phyloP scores from a whole-genome alignment of 2,329 filamentous ascomycete species.

The Pyricularia grisea region DNA sequence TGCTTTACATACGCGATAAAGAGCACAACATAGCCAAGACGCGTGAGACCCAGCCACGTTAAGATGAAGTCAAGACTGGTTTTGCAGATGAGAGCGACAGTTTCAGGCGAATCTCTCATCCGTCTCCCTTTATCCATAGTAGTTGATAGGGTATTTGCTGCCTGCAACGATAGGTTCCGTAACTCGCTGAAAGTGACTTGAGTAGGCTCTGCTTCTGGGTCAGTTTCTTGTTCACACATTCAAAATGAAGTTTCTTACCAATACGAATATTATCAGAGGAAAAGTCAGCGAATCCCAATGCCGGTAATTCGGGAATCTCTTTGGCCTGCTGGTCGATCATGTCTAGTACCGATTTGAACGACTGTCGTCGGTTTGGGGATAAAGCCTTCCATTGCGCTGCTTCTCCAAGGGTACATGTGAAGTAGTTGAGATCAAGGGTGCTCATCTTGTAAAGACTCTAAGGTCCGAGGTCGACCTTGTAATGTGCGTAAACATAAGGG shows the following conservation, averaged over 20 bases:
- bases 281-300: not conserved
- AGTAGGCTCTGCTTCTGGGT: not conserved
- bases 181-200: not conserved
- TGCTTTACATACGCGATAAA: slow-evolving; percentile 39
- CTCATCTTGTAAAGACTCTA: not conserved
- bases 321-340: not conserved
- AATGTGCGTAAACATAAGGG: too few species aligned
- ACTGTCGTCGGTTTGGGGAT: not conserved
- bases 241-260: not conserved
- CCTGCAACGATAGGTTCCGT: not conserved
- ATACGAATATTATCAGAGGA: not conserved
- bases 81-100: slow-evolving; percentile 27
- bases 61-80: slow-evolving; percentile 50
- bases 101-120: not conserved
- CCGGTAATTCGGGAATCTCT: not conserved
- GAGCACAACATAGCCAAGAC: slow-evolving; percentile 42
- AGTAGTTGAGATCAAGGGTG: not conserved
- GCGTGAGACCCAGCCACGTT: slow-evolving; percentile 50
- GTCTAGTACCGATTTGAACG: not conserved
- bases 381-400: not conserved
- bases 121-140: not conserved
- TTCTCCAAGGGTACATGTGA: not conserved
- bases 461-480: too few species aligned
- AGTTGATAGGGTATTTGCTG: not conserved
- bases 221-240: not conserved